phyloP scores from a whole-genome alignment of 2,329 filamentous ascomycete species.

The Trichoderma aggressivum region DNA sequence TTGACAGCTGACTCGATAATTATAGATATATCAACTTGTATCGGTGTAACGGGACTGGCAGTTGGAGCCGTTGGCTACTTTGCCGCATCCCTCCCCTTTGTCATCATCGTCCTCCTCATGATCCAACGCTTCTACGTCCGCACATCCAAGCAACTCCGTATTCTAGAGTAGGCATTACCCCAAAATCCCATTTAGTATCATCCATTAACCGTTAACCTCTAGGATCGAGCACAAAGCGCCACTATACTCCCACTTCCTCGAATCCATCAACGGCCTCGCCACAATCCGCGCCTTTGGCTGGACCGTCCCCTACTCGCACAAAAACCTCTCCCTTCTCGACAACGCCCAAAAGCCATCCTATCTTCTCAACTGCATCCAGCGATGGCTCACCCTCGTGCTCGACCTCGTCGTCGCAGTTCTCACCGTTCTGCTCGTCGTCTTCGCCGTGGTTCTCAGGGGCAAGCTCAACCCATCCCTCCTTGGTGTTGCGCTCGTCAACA shows the following conservation, averaged over 20 bases:
- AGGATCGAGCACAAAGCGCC: constrained; percentile 35
- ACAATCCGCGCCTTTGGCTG: constrained; percentile 40
- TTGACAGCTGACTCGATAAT: neutral
- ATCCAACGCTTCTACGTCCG: constrained; percentile 53
- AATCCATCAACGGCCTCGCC: constrained; percentile 30
- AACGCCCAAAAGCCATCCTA: constrained; percentile 52
- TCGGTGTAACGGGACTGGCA: constrained; percentile 44
- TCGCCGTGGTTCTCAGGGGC: constrained; percentile 37
- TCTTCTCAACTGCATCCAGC: constrained; percentile 49
- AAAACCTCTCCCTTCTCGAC: constrained; percentile 39
- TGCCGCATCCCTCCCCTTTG: constrained; percentile 43
- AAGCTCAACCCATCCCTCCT: constrained; percentile 32
- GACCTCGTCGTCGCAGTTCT: constrained; percentile 50
- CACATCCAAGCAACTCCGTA: constrained; percentile 52
- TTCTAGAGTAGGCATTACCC: constrained; percentile 40
- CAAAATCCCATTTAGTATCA: neutral
- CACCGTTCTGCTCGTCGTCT: constrained; percentile 35
- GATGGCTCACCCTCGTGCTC: constrained; percentile 51
- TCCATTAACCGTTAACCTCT: neutral
- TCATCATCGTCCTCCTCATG: constrained; percentile 39
- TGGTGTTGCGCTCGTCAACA: constrained; percentile 38
- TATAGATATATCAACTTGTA: constrained; percentile 32
- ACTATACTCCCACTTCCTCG: constrained; percentile 33
- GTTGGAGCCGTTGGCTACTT: constrained; percentile 43
- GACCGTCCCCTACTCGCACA: constrained; percentile 36